Evolutionary conservation across 2,329 filamentous ascomycete species (phyloP), one percentile per base, ranked within the genome.

Genomic region (Gaeumannomyces sp.): DNA sequence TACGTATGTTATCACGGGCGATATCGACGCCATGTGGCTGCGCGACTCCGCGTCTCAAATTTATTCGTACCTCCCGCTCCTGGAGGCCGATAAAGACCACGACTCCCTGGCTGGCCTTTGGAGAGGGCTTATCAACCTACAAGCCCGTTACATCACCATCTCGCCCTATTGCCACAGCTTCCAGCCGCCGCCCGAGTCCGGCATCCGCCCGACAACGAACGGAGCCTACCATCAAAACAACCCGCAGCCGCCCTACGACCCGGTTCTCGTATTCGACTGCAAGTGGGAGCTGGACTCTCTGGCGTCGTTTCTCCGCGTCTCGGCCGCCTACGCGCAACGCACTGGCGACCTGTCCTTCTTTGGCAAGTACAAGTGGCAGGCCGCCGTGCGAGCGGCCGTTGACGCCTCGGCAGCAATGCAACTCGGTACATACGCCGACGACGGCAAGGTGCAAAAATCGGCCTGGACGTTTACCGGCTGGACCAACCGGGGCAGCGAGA

Each of bases 241-340:
- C 76, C 73, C 75, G 77, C 84, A 64, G 82, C 89, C 90, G 2
- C 77, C 81, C 0, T 92, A 92, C 69, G 87, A 92, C 71, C 82
- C 81, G 1, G 81, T 80, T 1, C 80, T 87, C 28, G 91, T 94
- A 1, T 94, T 92, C 71, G 91, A 93, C 73, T 96, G 92, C 82
- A 96, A 96, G 77, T 96, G 94, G 76, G 93, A 96, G 76, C 85
- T 97, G 53, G 93, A 96, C 78, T 94, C 91, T 10, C 84, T 96
- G 2, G 92, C 92, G 0, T 88, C 91, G 59, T 97, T 96, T 75
- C 82, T 97, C n/a, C 87, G 90, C 58, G 82, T 96, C 4, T 87
- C 86, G 2, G 89, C 91, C 61, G 87, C 93, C 66, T 96, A 95
- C 65, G 91, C 91, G 72, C 79, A 83, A 70, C 81, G 83, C 69